phyloP scores from a whole-genome alignment of 2,329 filamentous ascomycete species.

The Zalaria obscura region DNA sequence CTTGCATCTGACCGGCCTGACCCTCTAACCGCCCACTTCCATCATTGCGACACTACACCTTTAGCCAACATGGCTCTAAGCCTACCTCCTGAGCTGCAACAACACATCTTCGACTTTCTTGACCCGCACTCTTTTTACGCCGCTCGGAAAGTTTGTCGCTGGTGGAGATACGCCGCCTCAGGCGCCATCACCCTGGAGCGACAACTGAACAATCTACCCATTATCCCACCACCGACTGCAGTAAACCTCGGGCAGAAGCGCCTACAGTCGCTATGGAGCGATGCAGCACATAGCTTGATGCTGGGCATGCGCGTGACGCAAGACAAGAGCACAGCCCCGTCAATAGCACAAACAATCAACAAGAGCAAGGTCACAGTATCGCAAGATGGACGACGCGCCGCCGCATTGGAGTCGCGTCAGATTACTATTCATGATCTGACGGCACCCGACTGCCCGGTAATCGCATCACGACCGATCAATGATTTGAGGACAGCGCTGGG shows the following conservation, averaged over 20 bases:
- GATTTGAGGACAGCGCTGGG: constrained; percentile 18
- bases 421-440: constrained; percentile 17
- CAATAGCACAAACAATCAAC: constrained; percentile 5
- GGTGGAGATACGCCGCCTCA: constrained; percentile 17
- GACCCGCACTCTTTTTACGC: constrained; percentile 17
- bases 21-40: no score
- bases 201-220: constrained; percentile 16
- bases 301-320: constrained; percentile 13
- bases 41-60: no score
- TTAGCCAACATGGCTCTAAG: constrained; percentile 3
- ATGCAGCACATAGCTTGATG: constrained; percentile 18
- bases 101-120: constrained; percentile 18
- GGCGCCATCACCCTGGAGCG: constrained; percentile 14
- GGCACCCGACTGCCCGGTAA: constrained; percentile 5
- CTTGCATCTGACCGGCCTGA: no score
- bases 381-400: constrained; percentile 10
- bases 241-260: constrained; percentile 9
- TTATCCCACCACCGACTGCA: constrained; percentile 12
- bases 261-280: constrained; percentile 13
- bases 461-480: constrained; percentile 14
- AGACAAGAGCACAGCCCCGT: neutral
- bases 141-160: constrained; percentile 17
- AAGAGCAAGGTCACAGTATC: constrained; percentile 6
- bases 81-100: constrained; percentile 19
- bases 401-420: constrained; percentile 15